Conservation (phyloP, 768 basidiomycete species). For the Phaeotremella skinneri region DNA sequence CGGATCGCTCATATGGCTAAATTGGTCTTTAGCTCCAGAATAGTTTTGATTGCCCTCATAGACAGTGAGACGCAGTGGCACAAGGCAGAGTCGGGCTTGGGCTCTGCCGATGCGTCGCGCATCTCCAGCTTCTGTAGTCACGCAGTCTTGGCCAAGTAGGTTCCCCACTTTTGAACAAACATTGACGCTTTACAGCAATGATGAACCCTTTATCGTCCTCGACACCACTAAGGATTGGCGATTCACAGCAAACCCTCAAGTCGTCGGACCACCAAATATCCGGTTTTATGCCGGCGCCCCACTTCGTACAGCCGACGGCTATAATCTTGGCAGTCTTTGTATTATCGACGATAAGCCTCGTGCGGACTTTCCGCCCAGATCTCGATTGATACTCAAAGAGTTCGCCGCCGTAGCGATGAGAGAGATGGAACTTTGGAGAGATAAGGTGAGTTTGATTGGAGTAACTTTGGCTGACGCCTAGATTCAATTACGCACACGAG, state of each 20-base stretch:
- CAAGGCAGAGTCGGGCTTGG: conserved; percentile 72
- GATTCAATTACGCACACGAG: conserved; percentile 87
- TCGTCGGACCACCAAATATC: conserved; percentile 64
- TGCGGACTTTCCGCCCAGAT: conserved; percentile 79
- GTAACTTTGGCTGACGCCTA: conserved; percentile 43
- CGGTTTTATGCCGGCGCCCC: conserved; percentile 93
- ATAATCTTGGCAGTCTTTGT: conserved; percentile 78
- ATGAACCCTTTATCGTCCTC: conserved; percentile 81
- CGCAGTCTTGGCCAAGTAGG: conserved; percentile 72
- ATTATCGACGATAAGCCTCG: conserved; percentile 80
- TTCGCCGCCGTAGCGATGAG: conserved; percentile 92
- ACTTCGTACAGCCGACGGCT: conserved; percentile 81
- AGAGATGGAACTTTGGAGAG: conserved; percentile 92
- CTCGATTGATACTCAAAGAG: conserved; percentile 88
- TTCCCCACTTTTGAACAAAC: conserved; percentile 3
- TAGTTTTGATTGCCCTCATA: conserved; percentile 76
- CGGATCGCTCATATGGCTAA: conserved; percentile 89
- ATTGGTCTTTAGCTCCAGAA: conserved; percentile 85
- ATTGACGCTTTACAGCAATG: conserved; percentile 46
- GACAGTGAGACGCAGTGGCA: conserved; percentile 85
- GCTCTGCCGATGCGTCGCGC: conserved; percentile 56
- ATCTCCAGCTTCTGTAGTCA: conserved; percentile 78
- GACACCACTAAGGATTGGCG: conserved; percentile 83
- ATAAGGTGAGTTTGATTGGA: conserved; percentile 63
- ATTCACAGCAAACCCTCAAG: conserved; percentile 76